Conservation (phyloP, 768 basidiomycete genomes). For the Russula abietina region DNA sequence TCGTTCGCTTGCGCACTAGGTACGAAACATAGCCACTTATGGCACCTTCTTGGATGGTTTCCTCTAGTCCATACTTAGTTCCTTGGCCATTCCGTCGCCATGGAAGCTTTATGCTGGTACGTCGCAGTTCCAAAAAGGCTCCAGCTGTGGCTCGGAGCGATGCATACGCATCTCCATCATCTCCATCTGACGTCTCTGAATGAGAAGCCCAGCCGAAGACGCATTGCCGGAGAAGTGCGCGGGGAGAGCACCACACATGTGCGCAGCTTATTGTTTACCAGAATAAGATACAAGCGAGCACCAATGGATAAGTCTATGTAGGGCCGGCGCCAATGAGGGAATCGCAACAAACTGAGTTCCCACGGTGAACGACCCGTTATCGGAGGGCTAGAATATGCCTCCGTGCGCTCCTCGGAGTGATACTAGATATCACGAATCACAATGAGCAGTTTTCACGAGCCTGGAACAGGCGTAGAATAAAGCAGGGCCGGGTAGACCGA, state of each 20-base stretch:
- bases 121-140: not conserved
- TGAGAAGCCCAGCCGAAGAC: not conserved
- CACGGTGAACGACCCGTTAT: constrained; percentile 1
- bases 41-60: not conserved
- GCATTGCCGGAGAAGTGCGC: not conserved
- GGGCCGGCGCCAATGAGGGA: not conserved
- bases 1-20: not conserved
- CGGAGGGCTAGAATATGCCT: not conserved
- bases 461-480: not conserved
- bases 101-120: not conserved
- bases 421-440: not conserved
- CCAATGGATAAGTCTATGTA: not conserved
- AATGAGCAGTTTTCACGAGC: not conserved
- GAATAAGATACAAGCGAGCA: not conserved
- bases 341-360: not conserved
- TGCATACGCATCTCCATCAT: not conserved
- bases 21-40: not conserved
- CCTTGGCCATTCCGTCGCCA: not conserved
- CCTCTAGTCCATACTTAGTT: not conserved
- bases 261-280: not conserved
- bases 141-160: not conserved
- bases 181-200: not conserved
- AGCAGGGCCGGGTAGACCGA: not conserved
- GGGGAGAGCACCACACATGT: not conserved
- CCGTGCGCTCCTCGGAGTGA: not conserved